A percentile compares a stretch with the other conserved stretches of the same genome.
phyloP scores from a whole-genome alignment of 768 basidiomycete species.

The Udeniomyces megalosporus region DNA sequence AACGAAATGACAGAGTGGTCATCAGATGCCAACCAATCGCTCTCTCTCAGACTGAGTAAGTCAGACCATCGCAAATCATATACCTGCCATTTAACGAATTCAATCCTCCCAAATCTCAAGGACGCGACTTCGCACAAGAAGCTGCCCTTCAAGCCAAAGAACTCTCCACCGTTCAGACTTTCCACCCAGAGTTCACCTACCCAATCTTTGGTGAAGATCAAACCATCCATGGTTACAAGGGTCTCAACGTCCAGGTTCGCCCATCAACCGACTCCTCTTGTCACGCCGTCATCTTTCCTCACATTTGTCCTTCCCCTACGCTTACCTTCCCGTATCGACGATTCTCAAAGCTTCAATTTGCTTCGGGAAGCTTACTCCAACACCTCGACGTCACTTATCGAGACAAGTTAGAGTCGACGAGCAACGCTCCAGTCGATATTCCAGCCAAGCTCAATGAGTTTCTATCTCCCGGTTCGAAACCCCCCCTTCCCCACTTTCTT shows the following conservation, averaged over 20 bases:
- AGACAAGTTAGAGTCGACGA: slow-evolving; percentile 42
- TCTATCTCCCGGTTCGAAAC: slow-evolving; percentile 48
- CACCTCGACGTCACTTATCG: slow-evolving; percentile 55
- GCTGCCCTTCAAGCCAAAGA: neutral
- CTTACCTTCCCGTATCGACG: too few species aligned
- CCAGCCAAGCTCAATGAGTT: slow-evolving; percentile 58
- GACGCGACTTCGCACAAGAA: slow-evolving; percentile 9
- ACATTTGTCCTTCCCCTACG: neutral
- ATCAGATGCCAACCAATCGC: slow-evolving; percentile 18
- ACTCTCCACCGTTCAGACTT: slow-evolving; percentile 33
- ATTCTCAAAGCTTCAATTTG: slow-evolving; percentile 49
- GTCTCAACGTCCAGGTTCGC: slow-evolving; percentile 63
- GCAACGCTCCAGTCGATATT: slow-evolving; percentile 63
- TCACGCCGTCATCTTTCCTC: neutral
- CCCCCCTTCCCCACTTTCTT: neutral
- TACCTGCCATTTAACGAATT: neutral
- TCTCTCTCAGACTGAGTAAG: slow-evolving; percentile 1
- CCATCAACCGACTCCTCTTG: neutral
- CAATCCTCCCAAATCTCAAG: neutral
- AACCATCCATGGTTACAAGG: slow-evolving; percentile 84
- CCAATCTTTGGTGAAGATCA: slow-evolving; percentile 95
- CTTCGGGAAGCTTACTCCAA: slow-evolving; percentile 70
- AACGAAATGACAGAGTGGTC: too few species aligned
- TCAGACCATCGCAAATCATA: neutral
- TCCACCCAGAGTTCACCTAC: slow-evolving; percentile 84